Evolutionary conservation across 2,329 filamentous ascomycete species (phyloP).

Genomic region (Trichoderma atrobrunneum): DNA sequence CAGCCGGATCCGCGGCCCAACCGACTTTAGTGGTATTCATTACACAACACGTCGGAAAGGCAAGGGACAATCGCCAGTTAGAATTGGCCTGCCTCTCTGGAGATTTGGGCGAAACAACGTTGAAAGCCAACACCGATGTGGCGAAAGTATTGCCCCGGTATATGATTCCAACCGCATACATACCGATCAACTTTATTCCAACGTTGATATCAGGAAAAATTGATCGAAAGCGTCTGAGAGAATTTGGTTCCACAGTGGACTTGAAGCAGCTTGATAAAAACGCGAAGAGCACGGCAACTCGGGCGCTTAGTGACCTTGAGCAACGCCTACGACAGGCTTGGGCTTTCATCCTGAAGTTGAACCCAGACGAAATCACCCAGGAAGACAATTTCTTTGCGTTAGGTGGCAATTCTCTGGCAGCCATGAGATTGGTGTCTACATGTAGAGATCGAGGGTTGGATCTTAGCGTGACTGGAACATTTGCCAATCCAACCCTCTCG

Average conservation of each 20-base stretch:
- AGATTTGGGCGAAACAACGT: neutral
- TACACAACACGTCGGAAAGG: neutral
- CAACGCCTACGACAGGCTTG: neutral
- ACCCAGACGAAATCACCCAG: constrained; percentile 24
- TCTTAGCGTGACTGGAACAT: constrained; percentile 6
- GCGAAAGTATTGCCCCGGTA: neutral
- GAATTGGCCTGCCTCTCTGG: too few species aligned
- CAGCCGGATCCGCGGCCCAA: neutral
- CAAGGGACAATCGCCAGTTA: neutral
- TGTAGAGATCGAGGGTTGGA: neutral
- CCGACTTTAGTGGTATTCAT: neutral
- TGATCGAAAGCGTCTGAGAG: neutral
- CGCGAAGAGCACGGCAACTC: constrained; percentile 22
- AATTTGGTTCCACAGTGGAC: neutral
- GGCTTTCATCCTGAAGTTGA: neutral
- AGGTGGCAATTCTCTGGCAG: constrained; percentile 45
- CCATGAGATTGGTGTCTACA: constrained; percentile 41
- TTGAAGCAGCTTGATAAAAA: neutral
- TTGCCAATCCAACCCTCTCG: constrained; percentile 7
- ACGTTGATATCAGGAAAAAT: neutral
- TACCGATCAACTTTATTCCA: neutral
- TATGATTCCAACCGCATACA: neutral
- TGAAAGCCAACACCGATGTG: neutral
- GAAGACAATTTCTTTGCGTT: constrained; percentile 41
- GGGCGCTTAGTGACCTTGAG: neutral